These are phyloP conservation scores for Cladosporium sphaerospermum DNA, from an alignment of 2,329 filamentous ascomycete genomes.

Conservation along the genomic window DNA sequence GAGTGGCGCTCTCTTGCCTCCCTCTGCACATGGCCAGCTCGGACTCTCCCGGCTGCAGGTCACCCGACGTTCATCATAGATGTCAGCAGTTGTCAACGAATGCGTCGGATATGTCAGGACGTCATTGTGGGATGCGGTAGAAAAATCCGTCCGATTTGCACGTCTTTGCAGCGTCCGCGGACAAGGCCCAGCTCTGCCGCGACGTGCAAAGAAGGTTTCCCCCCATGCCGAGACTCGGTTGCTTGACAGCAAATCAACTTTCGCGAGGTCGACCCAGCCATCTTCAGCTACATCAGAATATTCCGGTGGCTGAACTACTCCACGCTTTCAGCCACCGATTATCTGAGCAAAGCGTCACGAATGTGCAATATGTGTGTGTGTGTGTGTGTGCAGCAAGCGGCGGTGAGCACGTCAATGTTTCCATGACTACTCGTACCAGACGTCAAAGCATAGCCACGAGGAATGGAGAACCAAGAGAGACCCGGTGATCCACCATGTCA, in stretches of 20 bases:
- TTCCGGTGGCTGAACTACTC: not conserved
- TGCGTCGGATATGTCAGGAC: not conserved
- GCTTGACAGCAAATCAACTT: not conserved
- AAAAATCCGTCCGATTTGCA: not conserved
- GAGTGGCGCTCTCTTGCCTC: not conserved
- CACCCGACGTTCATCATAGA: not conserved
- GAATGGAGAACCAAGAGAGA: not conserved
- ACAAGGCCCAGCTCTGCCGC: not conserved
- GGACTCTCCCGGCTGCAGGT: not conserved
- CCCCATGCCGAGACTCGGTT: not conserved
- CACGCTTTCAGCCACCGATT: slow-evolving; percentile 4
- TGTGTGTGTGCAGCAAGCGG: not conserved
- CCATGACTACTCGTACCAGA: not conserved
- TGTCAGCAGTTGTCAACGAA: not conserved
- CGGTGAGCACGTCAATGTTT: not conserved
- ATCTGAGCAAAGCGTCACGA: not conserved
- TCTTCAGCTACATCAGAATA: not conserved
- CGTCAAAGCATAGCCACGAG: not conserved
- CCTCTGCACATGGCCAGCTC: not conserved
- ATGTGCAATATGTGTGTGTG: not conserved
- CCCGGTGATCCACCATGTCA: not conserved
- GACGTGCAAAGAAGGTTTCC: not conserved
- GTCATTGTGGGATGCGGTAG: not conserved
- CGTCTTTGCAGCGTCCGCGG: not conserved
- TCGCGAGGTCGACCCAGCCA: not conserved